phyloP scores from a whole-genome alignment of 176 grass and related monocot genomes.

The Oryza rufipogon region DNA sequence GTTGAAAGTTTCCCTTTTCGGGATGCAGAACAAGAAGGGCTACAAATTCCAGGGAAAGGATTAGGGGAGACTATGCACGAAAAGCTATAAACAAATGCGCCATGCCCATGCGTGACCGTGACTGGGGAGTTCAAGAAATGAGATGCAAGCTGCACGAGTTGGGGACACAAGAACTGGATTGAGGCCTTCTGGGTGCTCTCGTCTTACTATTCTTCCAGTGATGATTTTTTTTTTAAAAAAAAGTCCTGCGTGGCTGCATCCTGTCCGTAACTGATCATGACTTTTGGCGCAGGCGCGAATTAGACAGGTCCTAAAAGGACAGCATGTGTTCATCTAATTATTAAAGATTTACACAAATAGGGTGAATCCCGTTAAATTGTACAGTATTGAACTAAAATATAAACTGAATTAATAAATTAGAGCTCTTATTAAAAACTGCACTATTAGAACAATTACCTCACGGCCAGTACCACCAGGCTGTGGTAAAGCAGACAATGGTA shows the following conservation, averaged over 20 bases:
- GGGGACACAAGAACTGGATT: neutral
- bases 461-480: slow-evolving; percentile 58
- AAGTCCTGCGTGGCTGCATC: neutral
- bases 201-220: neutral
- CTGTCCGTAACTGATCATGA: neutral
- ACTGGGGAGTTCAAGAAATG: neutral
- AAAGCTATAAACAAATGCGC: neutral
- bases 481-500: slow-evolving; percentile 59
- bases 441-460: slow-evolving; percentile 51
- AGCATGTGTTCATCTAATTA: slow-evolving; percentile 5
- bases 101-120: neutral
- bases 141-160: neutral
- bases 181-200: neutral
- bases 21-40: neutral
- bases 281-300: neutral
- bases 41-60: neutral
- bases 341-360: slow-evolving; percentile 10
- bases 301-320: neutral
- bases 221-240: neutral
- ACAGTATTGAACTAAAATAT: neutral
- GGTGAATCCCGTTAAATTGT: neutral
- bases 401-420: slow-evolving; percentile 2
- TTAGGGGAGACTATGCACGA: neutral
- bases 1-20: neutral
- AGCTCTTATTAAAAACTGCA: slow-evolving; percentile 30